phyloP scores from a whole-genome alignment of 495 filamentous ascomycete genomes.

The Hypoxylon subgilvum region DNA sequence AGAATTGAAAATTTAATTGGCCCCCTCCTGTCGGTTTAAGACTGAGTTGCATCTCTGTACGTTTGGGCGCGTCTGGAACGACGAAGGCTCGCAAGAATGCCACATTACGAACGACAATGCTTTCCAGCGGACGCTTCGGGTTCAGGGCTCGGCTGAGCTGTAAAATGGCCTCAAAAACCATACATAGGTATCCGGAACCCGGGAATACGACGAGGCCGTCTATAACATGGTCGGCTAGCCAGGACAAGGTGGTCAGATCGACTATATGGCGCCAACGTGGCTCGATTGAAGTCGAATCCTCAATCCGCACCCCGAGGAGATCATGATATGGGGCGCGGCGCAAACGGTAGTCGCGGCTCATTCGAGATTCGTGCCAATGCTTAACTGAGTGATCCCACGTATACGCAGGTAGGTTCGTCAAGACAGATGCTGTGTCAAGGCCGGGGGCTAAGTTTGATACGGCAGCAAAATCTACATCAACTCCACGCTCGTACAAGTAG shows the following conservation, averaged over 20 bases:
- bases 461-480: no score
- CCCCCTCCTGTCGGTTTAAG: no score
- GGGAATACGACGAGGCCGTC: constrained; percentile 54
- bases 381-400: constrained; percentile 52
- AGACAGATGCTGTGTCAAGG: no score
- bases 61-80: no score
- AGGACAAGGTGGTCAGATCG: constrained; percentile 49
- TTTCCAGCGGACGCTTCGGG: not conserved
- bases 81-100: no score
- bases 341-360: constrained; percentile 49
- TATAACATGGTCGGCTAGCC: constrained; percentile 57
- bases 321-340: constrained; percentile 53
- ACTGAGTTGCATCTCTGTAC: no score
- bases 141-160: not conserved
- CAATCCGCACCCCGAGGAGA: constrained; percentile 51
- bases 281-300: constrained; percentile 49
- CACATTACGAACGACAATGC: no score
- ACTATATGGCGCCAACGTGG: constrained; percentile 61
- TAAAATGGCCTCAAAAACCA: constrained; percentile 52
- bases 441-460: no score
- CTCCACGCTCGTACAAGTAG: no score
- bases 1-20: no score
- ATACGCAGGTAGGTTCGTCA: constrained; percentile 52
- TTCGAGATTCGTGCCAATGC: constrained; percentile 56
- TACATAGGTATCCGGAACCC: constrained; percentile 51